Evolutionary conservation across 2,329 filamentous ascomycete species (phyloP), one percentile per base, ranked within the genome.

Genomic region (Orbilia ellipsospora): DNA sequence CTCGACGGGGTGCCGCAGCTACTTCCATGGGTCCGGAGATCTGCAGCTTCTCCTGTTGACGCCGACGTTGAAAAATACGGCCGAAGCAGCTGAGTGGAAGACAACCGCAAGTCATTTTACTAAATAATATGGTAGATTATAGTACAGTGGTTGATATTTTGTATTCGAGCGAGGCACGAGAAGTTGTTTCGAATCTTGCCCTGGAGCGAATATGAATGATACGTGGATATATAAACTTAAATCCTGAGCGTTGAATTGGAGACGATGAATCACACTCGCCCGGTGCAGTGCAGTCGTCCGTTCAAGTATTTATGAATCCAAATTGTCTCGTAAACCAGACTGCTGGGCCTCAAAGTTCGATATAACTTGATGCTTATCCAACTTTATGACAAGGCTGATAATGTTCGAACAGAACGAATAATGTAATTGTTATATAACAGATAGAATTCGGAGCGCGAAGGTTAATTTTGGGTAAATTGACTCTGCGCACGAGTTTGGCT

Each of bases 41-140:
- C 7, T 52, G 57, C 13, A 61, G 26, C 50, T 63, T 26, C 36
- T 56, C 36, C 45, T 45, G 44, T 5, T n/a, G 44, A 52, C 60
- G 64, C 15, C 54, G 59, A 13, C 60, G 51, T 36, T 63, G 42
- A 51, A 64, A 72, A 28, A 72, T 40, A 13, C 60, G 28, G 20
- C 67, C 60, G 44, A 64, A 54, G 60, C 67, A 72, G 20, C 48
- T 20, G 20, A 72, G 55, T 45, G 62, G 51, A 1, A 60, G 20
- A 48, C 44, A 48, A 48, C 16, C 16, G 28, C 52, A 72, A 42
- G 67, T 56, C 67, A 72, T 72, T 13, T 57, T 72, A 31, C 8
- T 2, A 36, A 36, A 36, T 2, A 36, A 36, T 36, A 36, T 44
- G 10, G 40, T 12, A 44, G 40, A 12, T 44, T 44, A 2, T 44